Percentiles rank a stretch among this genome's conserved stretches.
phyloP scores from a whole-genome alignment of 176 grass and related monocot genomes.

The Carex scoparia region DNA sequence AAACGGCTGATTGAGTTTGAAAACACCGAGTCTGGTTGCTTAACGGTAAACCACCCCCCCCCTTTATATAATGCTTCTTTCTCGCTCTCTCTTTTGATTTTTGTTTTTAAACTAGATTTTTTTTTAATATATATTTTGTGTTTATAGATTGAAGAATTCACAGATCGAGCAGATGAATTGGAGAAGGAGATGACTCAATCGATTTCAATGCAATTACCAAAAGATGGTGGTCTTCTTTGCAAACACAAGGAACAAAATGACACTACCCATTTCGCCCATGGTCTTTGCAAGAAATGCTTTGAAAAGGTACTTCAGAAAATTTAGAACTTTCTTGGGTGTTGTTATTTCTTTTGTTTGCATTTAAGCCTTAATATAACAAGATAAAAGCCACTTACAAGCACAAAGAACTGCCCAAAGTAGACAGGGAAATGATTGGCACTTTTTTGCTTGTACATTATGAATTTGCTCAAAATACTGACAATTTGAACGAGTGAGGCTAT shows the following conservation, averaged over 20 bases:
- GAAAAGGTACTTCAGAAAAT: slow-evolving; percentile 39
- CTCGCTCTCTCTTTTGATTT: slow-evolving; percentile 3
- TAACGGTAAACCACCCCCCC: slow-evolving; percentile 42
- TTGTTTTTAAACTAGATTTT: not conserved
- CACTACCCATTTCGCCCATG: slow-evolving; percentile 77
- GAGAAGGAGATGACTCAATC: slow-evolving; percentile 25
- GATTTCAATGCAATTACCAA: slow-evolving; percentile 37
- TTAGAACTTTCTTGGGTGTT: no score
- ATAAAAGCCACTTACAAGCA: not conserved
- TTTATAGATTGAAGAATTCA: slow-evolving; percentile 82
- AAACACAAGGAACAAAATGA: slow-evolving; percentile 52
- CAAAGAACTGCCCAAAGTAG: not conserved
- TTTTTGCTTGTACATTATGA: not conserved
- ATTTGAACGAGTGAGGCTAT: not conserved
- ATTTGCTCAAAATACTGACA: not conserved
- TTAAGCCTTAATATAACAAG: no score
- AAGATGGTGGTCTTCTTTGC: slow-evolving; percentile 65
- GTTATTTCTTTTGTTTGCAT: not conserved
- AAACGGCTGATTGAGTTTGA: slow-evolving; percentile 95
- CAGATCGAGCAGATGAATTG: slow-evolving; percentile 61
- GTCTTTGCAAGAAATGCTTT: slow-evolving; percentile 89
- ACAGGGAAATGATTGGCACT: not conserved
- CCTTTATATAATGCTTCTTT: slow-evolving; percentile 9
- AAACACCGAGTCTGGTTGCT: slow-evolving; percentile 86
- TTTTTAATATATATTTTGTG: not conserved